Conservation (phyloP, 1,284 basidiomycete genomes). For the Phellopilus nigrolimitatus region DNA sequence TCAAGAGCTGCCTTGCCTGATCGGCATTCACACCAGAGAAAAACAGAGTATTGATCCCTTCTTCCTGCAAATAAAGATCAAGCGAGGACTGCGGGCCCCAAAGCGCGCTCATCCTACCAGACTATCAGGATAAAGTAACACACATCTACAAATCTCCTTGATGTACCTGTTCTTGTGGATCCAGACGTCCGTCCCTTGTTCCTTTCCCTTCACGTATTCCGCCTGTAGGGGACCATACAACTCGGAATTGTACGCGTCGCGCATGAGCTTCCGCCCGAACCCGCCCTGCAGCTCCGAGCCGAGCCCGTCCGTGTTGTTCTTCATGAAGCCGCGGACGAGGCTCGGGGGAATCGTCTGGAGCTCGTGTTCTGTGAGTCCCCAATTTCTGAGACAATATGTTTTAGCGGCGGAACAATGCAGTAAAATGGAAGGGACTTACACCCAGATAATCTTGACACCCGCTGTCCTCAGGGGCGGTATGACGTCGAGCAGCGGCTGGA, state of each 20-base stretch:
- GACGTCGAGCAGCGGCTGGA: conserved; percentile 48
- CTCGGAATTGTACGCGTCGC: conserved; percentile 48
- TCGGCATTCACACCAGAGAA: conserved; percentile 66
- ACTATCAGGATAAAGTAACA: background rate
- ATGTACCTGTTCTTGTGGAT: conserved; percentile 64
- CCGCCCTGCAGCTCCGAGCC: conserved; percentile 49
- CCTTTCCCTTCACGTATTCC: conserved; percentile 47
- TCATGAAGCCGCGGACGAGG: conserved; percentile 46
- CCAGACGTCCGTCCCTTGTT: conserved; percentile 59
- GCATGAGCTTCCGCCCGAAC: conserved; percentile 59
- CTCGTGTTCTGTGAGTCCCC: conserved; percentile 63
- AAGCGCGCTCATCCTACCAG: conserved; percentile 55
- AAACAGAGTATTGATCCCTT: conserved; percentile 57
- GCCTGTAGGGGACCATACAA: conserved; percentile 58
- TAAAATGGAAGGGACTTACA: conserved; percentile 37
- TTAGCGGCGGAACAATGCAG: conserved; percentile 11
- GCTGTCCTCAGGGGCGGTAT: conserved; percentile 46
- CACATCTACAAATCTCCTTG: background rate
- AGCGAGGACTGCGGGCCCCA: conserved; percentile 59
- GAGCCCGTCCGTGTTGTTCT: conserved; percentile 48
- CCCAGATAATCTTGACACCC: conserved; percentile 62
- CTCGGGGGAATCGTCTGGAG: conserved; percentile 58
- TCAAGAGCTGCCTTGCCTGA: conserved; percentile 39
- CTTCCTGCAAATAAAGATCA: conserved; percentile 57
- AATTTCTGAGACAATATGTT: conserved; percentile 43